Evolutionary conservation across 176 grass and related monocot genomes (phyloP).

Genomic region (Raddia distichophylla): DNA sequence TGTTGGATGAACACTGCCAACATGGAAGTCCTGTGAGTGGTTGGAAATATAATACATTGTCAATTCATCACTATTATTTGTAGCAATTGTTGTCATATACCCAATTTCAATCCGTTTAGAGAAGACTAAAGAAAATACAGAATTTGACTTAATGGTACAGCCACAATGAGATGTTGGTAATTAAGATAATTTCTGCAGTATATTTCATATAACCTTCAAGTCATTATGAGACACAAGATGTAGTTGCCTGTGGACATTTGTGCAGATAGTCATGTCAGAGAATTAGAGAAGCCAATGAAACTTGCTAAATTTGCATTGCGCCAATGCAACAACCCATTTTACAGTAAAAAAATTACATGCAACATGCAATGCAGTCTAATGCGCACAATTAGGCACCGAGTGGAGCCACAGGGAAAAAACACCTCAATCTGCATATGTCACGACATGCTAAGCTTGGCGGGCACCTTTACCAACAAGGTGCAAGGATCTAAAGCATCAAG

Average conservation of each 20-base stretch:
- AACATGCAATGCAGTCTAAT: constrained; percentile 6
- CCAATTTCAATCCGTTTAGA: constrained; percentile 25
- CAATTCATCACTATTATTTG: constrained; percentile 21
- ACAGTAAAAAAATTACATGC: background rate
- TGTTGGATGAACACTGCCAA: background rate
- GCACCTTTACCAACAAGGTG: background rate
- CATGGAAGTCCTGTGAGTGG: constrained; percentile 17
- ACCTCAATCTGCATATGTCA: constrained; percentile 9
- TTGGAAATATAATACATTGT: constrained; percentile 17
- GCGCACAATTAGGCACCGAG: background rate
- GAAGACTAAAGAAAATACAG: background rate
- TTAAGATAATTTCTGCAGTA: background rate
- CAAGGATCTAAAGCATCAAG: background rate
- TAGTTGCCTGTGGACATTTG: background rate
- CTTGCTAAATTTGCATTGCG: background rate
- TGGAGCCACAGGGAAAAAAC: background rate
- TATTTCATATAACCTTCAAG: background rate
- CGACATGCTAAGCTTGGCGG: background rate
- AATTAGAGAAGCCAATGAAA: constrained; percentile 13
- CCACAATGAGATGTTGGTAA: background rate
- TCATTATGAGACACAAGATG: background rate
- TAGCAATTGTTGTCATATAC: background rate
- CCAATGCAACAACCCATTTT: constrained; percentile 17
- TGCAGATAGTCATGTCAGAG: constrained; percentile 1
- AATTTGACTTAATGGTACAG: background rate